Conservation (phyloP, 2,329 filamentous ascomycete genomes). For the Phaeoacremonium minimum region DNA sequence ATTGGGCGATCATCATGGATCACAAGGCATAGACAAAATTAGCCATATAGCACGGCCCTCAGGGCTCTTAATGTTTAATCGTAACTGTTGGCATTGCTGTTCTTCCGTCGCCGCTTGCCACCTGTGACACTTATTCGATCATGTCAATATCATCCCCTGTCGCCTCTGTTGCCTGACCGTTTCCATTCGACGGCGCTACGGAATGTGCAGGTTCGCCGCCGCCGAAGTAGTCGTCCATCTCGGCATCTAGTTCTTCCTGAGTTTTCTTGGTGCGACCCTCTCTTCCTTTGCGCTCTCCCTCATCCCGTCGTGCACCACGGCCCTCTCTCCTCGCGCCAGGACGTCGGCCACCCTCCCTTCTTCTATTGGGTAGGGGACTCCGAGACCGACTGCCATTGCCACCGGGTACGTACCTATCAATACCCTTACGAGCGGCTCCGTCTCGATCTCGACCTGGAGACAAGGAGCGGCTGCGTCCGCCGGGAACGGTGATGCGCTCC, state of each 20-base stretch:
- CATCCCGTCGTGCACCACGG: slow-evolving; percentile 28
- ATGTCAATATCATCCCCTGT: slow-evolving; percentile 20
- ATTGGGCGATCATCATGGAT: neutral
- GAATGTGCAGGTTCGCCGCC: slow-evolving; percentile 25
- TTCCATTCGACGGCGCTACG: slow-evolving; percentile 16
- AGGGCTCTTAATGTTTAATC: slow-evolving; percentile 2
- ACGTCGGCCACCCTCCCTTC: slow-evolving; percentile 34
- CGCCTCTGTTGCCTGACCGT: slow-evolving; percentile 33
- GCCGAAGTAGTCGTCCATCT: slow-evolving; percentile 93
- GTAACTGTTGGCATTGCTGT: neutral
- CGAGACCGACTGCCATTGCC: slow-evolving; percentile 44
- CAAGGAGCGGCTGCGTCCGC: slow-evolving; percentile 58
- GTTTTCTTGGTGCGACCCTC: slow-evolving; percentile 74
- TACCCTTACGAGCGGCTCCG: slow-evolving; percentile 59
- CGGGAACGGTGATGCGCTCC: slow-evolving; percentile 54
- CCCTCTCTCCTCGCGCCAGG: slow-evolving; percentile 33
- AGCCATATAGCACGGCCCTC: neutral
- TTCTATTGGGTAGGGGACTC: slow-evolving; percentile 48
- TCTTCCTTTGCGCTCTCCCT: slow-evolving; percentile 34
- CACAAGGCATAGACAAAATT: neutral
- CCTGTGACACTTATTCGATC: slow-evolving; percentile 21
- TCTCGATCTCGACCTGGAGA: slow-evolving; percentile 49
- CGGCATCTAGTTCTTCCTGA: slow-evolving; percentile 87
- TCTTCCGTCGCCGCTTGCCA: too few species aligned
- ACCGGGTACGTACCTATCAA: slow-evolving; percentile 77